Percentiles rank a stretch among this genome's conserved stretches.
These are phyloP conservation scores for Alloteropsis semialata DNA, from an alignment of 176 grass and related monocot species.

Conservation along the genomic window DNA sequence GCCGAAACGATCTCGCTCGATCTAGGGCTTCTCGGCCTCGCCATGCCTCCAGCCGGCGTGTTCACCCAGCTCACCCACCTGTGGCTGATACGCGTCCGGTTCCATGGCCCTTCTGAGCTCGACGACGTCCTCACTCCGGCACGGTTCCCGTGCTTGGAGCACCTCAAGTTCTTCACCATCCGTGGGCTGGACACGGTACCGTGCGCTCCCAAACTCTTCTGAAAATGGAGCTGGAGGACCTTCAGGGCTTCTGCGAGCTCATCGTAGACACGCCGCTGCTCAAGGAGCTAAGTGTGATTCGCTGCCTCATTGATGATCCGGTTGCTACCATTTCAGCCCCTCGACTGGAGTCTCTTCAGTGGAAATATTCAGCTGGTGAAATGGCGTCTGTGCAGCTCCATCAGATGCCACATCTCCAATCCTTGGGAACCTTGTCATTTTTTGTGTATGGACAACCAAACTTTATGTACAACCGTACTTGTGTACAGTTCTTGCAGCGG, in stretches of 20 bases:
- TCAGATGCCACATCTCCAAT: too few species aligned
- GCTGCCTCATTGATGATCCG: neutral
- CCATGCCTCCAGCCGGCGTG: neutral
- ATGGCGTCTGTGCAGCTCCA: too few species aligned
- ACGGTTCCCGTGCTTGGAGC: neutral
- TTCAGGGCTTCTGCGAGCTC: too few species aligned
- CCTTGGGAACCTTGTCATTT: too few species aligned
- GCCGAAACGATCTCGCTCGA: neutral
- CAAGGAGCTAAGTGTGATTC: too few species aligned
- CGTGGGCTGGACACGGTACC: neutral
- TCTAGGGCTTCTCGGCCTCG: neutral
- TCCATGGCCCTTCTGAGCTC: too few species aligned
- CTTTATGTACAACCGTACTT: too few species aligned
- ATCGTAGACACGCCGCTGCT: too few species aligned
- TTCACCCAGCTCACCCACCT: neutral
- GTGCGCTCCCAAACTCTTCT: too few species aligned
- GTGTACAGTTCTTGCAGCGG: neutral
- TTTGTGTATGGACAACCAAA: too few species aligned
- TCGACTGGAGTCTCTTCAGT: neutral
- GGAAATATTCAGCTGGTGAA: too few species aligned
- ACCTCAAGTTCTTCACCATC: neutral
- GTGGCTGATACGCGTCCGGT: accelerated
- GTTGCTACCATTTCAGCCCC: slow-evolving; percentile 16
- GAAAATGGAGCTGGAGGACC: too few species aligned
- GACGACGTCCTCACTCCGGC: neutral